Conservation (phyloP, 2,329 filamentous ascomycete genomes). For the Microcyclospora pomicola region DNA sequence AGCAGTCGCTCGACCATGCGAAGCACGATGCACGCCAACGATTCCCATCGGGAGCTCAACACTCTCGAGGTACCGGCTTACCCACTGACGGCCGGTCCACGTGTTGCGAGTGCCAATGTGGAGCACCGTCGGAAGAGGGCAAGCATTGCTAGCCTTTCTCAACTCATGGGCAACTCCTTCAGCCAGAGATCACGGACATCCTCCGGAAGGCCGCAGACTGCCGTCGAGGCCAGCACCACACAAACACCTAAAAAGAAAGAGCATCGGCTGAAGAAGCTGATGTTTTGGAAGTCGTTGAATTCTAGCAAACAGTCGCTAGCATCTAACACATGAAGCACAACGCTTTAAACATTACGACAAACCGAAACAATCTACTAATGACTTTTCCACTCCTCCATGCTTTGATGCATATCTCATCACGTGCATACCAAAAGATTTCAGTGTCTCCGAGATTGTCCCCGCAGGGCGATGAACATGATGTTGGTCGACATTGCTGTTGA, state of each 20-base stretch:
- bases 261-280: slow-evolving; percentile 56
- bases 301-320: slow-evolving; percentile 10
- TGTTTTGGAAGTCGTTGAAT: slow-evolving; percentile 59
- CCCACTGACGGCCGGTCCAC: too few relatives aligned
- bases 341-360: too few relatives aligned
- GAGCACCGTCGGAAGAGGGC: slow-evolving; percentile 55
- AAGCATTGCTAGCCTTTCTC: slow-evolving; percentile 63
- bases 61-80: not conserved
- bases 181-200: slow-evolving; percentile 56
- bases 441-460: too few relatives aligned
- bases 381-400: too few relatives aligned
- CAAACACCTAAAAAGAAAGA: slow-evolving; percentile 47
- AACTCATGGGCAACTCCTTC: slow-evolving; percentile 61
- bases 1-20: slow-evolving; percentile 67
- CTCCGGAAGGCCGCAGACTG: slow-evolving; percentile 33
- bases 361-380: too few relatives aligned
- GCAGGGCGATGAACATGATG: too few relatives aligned
- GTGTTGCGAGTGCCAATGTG: slow-evolving; percentile 15
- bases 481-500: too few relatives aligned
- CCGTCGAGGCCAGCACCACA: slow-evolving; percentile 14
- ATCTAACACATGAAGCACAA: too few relatives aligned
- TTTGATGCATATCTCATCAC: too few relatives aligned
- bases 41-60: slow-evolving; percentile 19
- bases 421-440: too few relatives aligned
- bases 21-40: slow-evolving; percentile 45